Percentiles rank a stretch among this genome's conserved stretches.
phyloP scores from a whole-genome alignment of 768 basidiomycete species.

The Phlebiopsis gigantea region DNA sequence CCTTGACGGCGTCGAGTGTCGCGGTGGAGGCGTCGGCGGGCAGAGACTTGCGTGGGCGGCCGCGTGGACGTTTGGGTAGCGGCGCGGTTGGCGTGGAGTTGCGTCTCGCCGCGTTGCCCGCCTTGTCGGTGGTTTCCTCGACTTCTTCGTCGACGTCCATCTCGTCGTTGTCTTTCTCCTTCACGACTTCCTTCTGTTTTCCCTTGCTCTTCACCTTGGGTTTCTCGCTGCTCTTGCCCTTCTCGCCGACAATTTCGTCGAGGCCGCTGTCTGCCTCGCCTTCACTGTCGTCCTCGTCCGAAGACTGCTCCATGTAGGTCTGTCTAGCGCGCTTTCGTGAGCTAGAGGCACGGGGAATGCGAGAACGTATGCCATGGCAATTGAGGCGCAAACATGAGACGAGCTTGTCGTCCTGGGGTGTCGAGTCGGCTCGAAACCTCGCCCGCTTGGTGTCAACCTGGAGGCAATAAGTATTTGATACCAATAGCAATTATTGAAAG shows the following conservation, averaged over 20 bases:
- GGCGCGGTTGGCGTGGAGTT: constrained; percentile 10
- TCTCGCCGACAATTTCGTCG: constrained; percentile 24
- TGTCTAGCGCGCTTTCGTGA: constrained; percentile 24
- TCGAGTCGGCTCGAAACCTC: constrained; percentile 73
- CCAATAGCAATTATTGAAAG: background rate
- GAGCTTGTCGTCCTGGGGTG: constrained; percentile 61
- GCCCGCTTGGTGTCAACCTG: constrained; percentile 74
- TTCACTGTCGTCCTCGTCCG: constrained; percentile 24
- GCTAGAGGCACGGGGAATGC: constrained; percentile 19
- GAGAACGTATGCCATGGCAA: constrained; percentile 41
- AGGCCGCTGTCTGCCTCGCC: constrained; percentile 27
- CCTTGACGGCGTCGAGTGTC: background rate
- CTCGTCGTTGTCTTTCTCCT: constrained; percentile 13
- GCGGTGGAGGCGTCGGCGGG: background rate
- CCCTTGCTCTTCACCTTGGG: constrained; percentile 17
- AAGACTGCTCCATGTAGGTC: constrained; percentile 20
- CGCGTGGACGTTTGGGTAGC: constrained; percentile 5
- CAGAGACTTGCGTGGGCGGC: constrained; percentile 6
- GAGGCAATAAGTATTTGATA: background rate
- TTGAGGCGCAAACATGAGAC: constrained; percentile 49
- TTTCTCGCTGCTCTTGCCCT: constrained; percentile 14
- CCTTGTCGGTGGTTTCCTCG: constrained; percentile 16
- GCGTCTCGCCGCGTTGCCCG: constrained; percentile 11
- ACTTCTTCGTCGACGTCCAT: constrained; percentile 22
- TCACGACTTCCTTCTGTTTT: constrained; percentile 11